Base-by-base conservation (phyloP, 1,139 yeast genomes). In the Suhomyces bokatorum region DNA sequence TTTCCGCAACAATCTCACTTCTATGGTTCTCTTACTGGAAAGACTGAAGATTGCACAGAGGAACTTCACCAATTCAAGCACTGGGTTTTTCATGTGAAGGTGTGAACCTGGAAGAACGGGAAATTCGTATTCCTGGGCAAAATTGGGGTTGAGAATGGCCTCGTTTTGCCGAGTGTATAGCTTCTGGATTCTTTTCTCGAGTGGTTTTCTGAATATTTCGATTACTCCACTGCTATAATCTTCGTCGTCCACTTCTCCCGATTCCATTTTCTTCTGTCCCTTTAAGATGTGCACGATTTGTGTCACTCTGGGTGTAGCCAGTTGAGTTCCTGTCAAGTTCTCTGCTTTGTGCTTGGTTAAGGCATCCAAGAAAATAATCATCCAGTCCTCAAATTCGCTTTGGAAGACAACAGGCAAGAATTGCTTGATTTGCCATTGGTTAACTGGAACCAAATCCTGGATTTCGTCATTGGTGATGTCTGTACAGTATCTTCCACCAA, bases 361-460 rank as follows among this genome's bases (percentile, higher is more conserved):
- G 2, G 87, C 72, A 58, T 88, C 95, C 55, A 91, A 66, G 57
- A 88, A 85, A 50, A 89, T 80, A 37, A 84, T 70, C 39, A 88
- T 69, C 97, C 97, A 93, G 55, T 85, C 95, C 43, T 84, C 87
- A 69, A 93, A 89, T 59, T 95, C 98, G 11, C 78, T 77, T 55
- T 83, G 93, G 49, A 85, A 79, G 17, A 89, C 77, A 1, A 74
- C 63, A 0, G 99, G 98, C 43, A 95, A 68, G 56, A 81, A 89
- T 31, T 80, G 71, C 50, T 81, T 80, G 29, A 95, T 74, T 47
- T 88, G 95, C 99, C 99, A 95, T 42, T 81, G 75, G 44, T 87
- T 83, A 41, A 76, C 74, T 2, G 85, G 83, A 24, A 71, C 70
- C 48, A 86, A 67, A 31, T 75, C 75, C 55, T 85, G 88, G 15